Evolutionary conservation across 371 early-diverging fungal species (phyloP), one percentile per base, ranked within the genome.

Genomic region (Circinella minor): DNA sequence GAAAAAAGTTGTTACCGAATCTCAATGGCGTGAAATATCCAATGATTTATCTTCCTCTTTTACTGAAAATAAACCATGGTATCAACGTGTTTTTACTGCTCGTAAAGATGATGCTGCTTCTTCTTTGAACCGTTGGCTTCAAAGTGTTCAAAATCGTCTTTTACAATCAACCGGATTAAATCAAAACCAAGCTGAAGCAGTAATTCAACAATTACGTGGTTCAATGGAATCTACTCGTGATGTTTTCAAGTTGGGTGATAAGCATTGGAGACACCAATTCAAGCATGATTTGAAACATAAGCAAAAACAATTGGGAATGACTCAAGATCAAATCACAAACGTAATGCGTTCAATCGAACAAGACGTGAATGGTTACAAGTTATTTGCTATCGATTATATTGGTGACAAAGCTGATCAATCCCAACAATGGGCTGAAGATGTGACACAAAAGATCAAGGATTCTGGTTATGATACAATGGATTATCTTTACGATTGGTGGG

Each of bases 301-400:
- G 11, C 43, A 43, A 43, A 74, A 73, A 59, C 61, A 79, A 10
- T 76, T 69, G 65, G 77, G 79, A 55, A 17, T 84, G 9, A 78
- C 73, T 20, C 63, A 74, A 20, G 68, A 73, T 4, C 84, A 84
- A 64, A 72, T 67, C 18, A n/a, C 74, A 8, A 47, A 60, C 1
- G 70, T 78, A 5, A 63, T 75, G 55, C 73, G 72, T 2, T 71
- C 76, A 0, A 51, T 84, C 9, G 64, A 69, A 15, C 67, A 67
- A 34, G 81, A 84, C 34, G 71, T 81, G 36, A 76, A 71, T 65
- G 79, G 80, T 17, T 84, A 81, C 73, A 84, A 81, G 78, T 72
- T 81, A 49, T 84, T 81, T 72, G 84, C 79, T 17, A 76, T 77
- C 63, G 82, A 84, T 59, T 81, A 81, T 66, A 76, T 75, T 39